These are phyloP conservation scores for Colletotrichum spaethianum DNA, from an alignment of 2,329 filamentous ascomycete genomes.

Conservation along the genomic window DNA sequence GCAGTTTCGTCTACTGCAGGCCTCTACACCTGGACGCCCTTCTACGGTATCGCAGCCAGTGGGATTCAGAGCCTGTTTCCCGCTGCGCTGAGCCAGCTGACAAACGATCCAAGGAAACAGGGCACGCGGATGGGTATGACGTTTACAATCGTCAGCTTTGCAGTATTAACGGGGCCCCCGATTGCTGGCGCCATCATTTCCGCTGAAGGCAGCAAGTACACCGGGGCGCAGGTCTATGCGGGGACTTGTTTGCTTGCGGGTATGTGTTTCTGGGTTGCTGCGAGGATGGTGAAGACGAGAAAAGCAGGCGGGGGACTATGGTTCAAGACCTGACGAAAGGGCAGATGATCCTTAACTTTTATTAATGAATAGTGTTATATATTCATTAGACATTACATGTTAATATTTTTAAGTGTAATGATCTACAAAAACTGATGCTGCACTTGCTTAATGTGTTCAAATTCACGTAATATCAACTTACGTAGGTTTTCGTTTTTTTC, in stretches of 20 bases:
- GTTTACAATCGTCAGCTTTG: constrained; percentile 69
- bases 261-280: constrained; percentile 54
- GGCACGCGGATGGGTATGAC: constrained; percentile 72
- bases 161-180: constrained; percentile 66
- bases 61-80: constrained; percentile 78
- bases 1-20: constrained; percentile 63
- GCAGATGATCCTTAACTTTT: neutral
- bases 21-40: constrained; percentile 73
- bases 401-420: neutral
- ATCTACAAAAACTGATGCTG: neutral
- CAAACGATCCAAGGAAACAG: constrained; percentile 64
- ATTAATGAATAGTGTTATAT: neutral
- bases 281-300: constrained; percentile 56
- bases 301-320: constrained; percentile 55
- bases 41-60: constrained; percentile 76
- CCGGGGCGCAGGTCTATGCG: constrained; percentile 65
- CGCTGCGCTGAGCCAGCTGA: constrained; percentile 69
- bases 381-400: too few species aligned
- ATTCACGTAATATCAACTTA: too few species aligned
- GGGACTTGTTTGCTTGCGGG: constrained; percentile 60
- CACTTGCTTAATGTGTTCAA: too few species aligned
- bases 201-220: constrained; percentile 56
- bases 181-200: constrained; percentile 66
- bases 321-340: constrained; percentile 53
- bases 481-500: neutral